A percentile compares a stretch with the other conserved stretches of the same genome.
These are phyloP conservation scores for Leishmania major DNA, from an alignment of 208 protist genomes.

Conservation along the genomic window DNA sequence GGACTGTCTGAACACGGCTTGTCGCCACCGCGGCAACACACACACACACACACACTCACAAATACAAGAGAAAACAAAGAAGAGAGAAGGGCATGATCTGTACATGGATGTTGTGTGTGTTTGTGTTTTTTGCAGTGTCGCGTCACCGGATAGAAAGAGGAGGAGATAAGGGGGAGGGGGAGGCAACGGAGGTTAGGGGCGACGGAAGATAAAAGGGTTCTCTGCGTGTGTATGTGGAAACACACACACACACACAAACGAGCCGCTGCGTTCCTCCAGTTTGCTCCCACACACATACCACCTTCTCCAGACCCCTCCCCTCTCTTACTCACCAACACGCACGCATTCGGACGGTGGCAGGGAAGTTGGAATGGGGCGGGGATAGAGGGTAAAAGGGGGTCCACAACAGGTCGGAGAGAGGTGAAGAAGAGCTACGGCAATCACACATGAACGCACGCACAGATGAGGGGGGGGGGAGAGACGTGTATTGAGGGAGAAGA, in stretches of 20 bases:
- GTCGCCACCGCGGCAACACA: not conserved
- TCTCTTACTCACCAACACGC: not conserved
- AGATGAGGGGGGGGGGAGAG: not conserved
- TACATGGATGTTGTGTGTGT: no score
- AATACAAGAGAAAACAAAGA: not conserved
- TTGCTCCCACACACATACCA: not conserved
- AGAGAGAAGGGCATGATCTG: no score
- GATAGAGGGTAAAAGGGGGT: not conserved
- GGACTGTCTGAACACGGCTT: no score
- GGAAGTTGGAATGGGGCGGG: not conserved
- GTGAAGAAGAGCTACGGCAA: not conserved
- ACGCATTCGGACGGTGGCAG: not conserved
- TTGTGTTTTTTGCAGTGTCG: no score
- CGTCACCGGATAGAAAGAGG: not conserved
- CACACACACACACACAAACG: constrained; percentile 1
- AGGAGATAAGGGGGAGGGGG: not conserved
- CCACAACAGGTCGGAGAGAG: not conserved
- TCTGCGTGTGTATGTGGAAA: not conserved
- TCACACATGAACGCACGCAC: not conserved
- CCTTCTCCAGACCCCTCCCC: not conserved
- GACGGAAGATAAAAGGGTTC: not conserved
- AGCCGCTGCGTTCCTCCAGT: not conserved
- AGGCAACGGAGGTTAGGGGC: not conserved
- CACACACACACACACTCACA: not conserved
- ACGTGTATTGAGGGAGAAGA: not conserved